A percentile compares a stretch with the other conserved stretches of the same genome.
These are phyloP conservation scores for Citrullus mucosospermus DNA, from an alignment of 306 rosid species.

Conservation along the genomic window DNA sequence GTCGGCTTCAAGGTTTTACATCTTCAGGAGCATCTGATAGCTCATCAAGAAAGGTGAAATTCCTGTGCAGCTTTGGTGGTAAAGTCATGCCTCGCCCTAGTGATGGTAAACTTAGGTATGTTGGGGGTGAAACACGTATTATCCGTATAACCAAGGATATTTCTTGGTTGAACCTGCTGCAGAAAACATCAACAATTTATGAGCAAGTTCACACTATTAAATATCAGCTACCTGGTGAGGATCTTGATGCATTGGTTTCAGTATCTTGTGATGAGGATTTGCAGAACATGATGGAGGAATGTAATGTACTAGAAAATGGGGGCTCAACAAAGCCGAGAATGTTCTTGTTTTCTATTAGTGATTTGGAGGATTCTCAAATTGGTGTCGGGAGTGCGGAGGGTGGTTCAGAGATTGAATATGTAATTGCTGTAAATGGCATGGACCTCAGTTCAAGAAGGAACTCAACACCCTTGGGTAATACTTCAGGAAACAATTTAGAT, in stretches of 20 bases:
- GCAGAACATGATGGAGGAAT: constrained; percentile 88
- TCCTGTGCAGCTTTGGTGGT: constrained; percentile 83
- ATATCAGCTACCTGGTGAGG: constrained; percentile 94
- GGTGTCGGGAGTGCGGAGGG: constrained; percentile 47
- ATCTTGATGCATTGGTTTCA: constrained; percentile 85
- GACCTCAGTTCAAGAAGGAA: constrained; percentile 45
- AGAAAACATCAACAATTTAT: constrained; percentile 39
- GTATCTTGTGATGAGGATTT: constrained; percentile 81
- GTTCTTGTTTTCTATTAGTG: constrained; percentile 55
- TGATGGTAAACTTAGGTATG: constrained; percentile 82
- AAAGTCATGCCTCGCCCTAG: constrained; percentile 67
- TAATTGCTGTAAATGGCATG: constrained; percentile 76
- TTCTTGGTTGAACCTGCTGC: constrained; percentile 59
- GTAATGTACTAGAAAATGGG: constrained; percentile 34
- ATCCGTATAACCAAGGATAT: constrained; percentile 50
- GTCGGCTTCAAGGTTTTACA: constrained; percentile 29
- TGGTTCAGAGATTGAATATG: constrained; percentile 64
- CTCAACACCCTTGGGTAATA: constrained; percentile 35
- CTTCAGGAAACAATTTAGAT: constrained; percentile 42
- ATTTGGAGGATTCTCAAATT: constrained; percentile 57
- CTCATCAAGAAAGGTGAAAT: constrained; percentile 46
- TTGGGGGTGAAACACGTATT: constrained; percentile 84
- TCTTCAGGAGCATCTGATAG: constrained; percentile 43
- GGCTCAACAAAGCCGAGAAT: constrained; percentile 57
- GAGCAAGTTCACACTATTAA: constrained; percentile 40